phyloP scores from a whole-genome alignment of 805 yeast genomes.

The Scheffersomyces stipitis region DNA sequence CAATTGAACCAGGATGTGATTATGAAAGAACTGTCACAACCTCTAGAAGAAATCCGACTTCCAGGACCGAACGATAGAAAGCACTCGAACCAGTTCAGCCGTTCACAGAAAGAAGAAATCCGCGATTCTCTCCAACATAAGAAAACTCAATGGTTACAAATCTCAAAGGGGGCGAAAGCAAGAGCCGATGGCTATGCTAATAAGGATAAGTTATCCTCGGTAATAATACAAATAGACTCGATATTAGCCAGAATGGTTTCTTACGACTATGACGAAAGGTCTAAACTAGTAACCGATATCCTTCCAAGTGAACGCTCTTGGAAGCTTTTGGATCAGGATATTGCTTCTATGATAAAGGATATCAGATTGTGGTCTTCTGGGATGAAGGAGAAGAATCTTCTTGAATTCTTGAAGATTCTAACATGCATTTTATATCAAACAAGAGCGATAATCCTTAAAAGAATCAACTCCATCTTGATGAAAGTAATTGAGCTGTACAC shows the following conservation, averaged over 20 bases:
- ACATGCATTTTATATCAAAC: conserved; percentile 29
- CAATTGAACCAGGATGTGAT: conserved; percentile 19
- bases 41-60: conserved; percentile 3
- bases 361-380: conserved; percentile 5
- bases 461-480: conserved; percentile 26
- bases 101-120: conserved; percentile 10
- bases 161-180: conserved; percentile 38
- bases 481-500: conserved; percentile 23
- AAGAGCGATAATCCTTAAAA: conserved; percentile 28
- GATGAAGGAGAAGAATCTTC: conserved; percentile 12
- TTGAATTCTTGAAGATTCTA: conserved; percentile 19
- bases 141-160: conserved; percentile 34
- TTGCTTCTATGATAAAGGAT: conserved; percentile 19
- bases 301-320: conserved; percentile 29
- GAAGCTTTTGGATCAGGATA: conserved; percentile 33
- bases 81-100: not conserved
- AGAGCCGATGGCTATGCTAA: conserved; percentile 32
- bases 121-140: conserved; percentile 17
- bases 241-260: conserved; percentile 35
- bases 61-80: conserved; percentile 1
- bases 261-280: conserved; percentile 38
- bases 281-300: conserved; percentile 19
- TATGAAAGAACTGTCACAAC: conserved; percentile 10
- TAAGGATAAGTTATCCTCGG: conserved; percentile 23
- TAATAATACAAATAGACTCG: conserved; percentile 36